Percentiles rank a stretch among this genome's conserved stretches.
phyloP scores from a whole-genome alignment of 495 filamentous ascomycete genomes.

The Rhizodiscina lignyota region DNA sequence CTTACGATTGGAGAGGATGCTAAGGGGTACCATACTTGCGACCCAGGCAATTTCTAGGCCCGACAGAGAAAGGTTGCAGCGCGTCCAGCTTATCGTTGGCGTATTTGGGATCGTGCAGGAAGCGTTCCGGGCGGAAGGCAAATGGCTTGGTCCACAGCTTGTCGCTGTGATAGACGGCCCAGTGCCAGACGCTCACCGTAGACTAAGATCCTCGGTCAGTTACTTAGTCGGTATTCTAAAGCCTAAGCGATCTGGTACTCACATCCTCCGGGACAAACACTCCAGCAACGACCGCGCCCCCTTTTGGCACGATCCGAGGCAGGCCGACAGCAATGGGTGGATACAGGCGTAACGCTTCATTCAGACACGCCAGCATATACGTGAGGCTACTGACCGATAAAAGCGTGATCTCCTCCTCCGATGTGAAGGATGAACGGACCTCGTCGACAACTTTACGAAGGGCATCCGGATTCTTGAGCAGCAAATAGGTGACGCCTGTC shows the following conservation, averaged over 20 bases:
- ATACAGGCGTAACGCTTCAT: constrained; percentile 12
- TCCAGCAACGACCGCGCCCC: constrained; percentile 13
- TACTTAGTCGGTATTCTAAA: constrained; percentile 6
- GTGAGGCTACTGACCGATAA: constrained; percentile 18
- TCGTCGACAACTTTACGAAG: constrained; percentile 24
- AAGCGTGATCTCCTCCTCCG: constrained; percentile 28
- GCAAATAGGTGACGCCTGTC: constrained; percentile 31
- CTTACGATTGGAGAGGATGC: too few species aligned
- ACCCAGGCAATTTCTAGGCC: constrained; percentile 14
- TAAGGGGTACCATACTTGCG: constrained; percentile 13
- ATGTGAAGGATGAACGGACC: constrained; percentile 27
- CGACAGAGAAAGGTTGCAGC: constrained; percentile 14
- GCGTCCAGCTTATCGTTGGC: constrained; percentile 10
- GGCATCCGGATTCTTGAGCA: constrained; percentile 26
- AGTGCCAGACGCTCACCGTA: neutral
- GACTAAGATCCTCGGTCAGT: constrained; percentile 9
- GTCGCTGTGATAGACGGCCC: neutral
- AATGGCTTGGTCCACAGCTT: constrained; percentile 10
- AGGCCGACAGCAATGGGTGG: constrained; percentile 13
- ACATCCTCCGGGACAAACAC: constrained; percentile 15
- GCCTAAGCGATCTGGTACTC: constrained; percentile 19
- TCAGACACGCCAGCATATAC: constrained; percentile 3
- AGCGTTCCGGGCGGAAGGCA: constrained; percentile 30
- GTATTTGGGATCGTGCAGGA: constrained; percentile 17
- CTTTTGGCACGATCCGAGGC: constrained; percentile 10